phyloP scores from a whole-genome alignment of 2,329 filamentous ascomycete genomes.

The Alternaria solani region DNA sequence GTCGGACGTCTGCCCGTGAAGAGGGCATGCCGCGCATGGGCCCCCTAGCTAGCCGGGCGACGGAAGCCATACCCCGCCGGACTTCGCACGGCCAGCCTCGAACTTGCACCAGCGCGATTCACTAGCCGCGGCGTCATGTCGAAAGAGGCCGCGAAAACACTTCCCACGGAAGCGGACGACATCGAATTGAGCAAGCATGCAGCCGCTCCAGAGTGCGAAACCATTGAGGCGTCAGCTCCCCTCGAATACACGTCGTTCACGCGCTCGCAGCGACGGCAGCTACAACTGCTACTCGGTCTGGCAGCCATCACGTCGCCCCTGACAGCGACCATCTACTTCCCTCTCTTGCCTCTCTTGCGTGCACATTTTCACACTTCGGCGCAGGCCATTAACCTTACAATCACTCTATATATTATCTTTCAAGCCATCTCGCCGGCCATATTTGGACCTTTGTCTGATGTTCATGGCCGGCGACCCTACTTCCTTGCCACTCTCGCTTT shows the following conservation, averaged over 20 bases:
- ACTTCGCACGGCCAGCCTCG: neutral
- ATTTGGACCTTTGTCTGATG: neutral
- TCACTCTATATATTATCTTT: too few species aligned
- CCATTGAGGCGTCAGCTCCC: neutral
- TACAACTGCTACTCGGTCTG: neutral
- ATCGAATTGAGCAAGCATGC: neutral
- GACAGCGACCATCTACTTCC: neutral
- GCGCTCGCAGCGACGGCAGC: neutral
- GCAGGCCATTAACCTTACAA: too few species aligned
- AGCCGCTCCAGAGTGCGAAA: neutral
- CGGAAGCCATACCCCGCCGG: neutral
- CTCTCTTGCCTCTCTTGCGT: too few species aligned
- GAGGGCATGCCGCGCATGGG: neutral
- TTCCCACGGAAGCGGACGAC: neutral
- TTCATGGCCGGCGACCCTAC: neutral
- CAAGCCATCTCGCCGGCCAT: neutral
- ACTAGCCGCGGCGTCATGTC: neutral
- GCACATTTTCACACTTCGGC: too few species aligned
- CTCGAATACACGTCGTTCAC: neutral
- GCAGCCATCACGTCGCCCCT: neutral
- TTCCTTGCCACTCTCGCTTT: too few species aligned
- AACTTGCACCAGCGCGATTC: neutral
- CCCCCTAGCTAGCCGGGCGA: neutral
- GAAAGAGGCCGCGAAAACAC: neutral
- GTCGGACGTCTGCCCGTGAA: neutral